phyloP scores from a whole-genome alignment of 805 yeast species.

The Kodamaea hsintzibuensis region DNA sequence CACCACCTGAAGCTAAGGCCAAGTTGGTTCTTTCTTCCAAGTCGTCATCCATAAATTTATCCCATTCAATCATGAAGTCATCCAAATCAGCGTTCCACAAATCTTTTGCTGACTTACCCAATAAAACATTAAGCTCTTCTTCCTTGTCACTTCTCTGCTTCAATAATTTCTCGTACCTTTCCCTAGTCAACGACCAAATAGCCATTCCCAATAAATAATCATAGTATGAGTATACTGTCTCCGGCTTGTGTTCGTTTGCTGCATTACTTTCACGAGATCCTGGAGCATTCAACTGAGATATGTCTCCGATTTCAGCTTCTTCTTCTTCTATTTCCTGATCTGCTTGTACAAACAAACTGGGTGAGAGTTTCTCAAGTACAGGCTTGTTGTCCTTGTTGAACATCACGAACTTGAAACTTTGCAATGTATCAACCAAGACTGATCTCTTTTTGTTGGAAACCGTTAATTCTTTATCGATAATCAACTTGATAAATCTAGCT shows the following conservation, averaged over 20 bases:
- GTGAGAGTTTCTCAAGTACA: conserved; percentile 42
- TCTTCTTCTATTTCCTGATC: conserved; percentile 40
- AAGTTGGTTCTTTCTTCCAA: conserved; percentile 54
- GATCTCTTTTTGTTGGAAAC: conserved; percentile 76
- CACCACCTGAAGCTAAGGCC: conserved; percentile 29
- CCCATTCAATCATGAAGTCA: conserved; percentile 65
- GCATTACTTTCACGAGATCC: conserved; percentile 27
- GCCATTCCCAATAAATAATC: conserved; percentile 92
- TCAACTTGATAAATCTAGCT: conserved; percentile 88
- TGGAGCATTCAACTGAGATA: conserved; percentile 27
- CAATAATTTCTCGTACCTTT: conserved; percentile 79
- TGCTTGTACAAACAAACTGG: conserved; percentile 22
- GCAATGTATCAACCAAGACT: conserved; percentile 62
- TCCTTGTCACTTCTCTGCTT: conserved; percentile 74
- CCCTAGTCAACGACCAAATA: conserved; percentile 89
- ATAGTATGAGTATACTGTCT: conserved; percentile 61
- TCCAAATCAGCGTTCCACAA: conserved; percentile 86
- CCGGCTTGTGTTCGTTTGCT: conserved; percentile 47
- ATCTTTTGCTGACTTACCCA: conserved; percentile 76
- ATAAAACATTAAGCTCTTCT: conserved; percentile 62
- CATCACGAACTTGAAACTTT: conserved; percentile 67
- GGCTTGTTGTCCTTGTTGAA: conserved; percentile 72
- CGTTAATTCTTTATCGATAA: conserved; percentile 69
- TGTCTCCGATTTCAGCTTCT: conserved; percentile 41
- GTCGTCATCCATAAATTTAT: conserved; percentile 66